Evolutionary conservation across 1,284 basidiomycete species (phyloP).

Genomic region (Omphalotus olearius): DNA sequence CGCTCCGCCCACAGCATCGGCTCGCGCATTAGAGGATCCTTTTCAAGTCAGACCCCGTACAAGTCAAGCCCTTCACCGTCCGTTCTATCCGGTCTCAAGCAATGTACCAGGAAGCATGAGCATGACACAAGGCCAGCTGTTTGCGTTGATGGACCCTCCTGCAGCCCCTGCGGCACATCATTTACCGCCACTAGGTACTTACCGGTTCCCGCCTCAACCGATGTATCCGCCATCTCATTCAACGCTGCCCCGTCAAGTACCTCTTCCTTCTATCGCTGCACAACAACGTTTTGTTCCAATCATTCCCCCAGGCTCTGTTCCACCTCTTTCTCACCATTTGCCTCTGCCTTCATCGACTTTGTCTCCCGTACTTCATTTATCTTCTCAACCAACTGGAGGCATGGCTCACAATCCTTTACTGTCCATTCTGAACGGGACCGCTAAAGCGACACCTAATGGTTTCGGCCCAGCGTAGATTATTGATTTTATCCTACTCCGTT

Average conservation of each 20-base stretch:
- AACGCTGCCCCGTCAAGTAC: constrained; percentile 13
- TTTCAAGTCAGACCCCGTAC: constrained; percentile 59
- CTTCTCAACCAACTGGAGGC: not conserved
- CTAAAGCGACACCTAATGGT: not conserved
- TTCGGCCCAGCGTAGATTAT: constrained; percentile 15
- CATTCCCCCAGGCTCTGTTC: constrained; percentile 1
- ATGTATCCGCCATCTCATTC: constrained; percentile 14
- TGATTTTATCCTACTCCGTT: not conserved
- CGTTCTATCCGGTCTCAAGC: constrained; percentile 25
- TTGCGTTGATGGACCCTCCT: constrained; percentile 34
- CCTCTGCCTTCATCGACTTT: constrained; percentile 5
- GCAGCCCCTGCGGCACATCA: constrained; percentile 8
- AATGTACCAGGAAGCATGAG: constrained; percentile 32
- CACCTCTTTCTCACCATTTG: constrained; percentile 7
- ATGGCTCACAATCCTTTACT: constrained; percentile 22
- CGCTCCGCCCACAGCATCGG: constrained; percentile 15
- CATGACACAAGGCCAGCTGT: constrained; percentile 51
- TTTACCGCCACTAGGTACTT: constrained; percentile 13
- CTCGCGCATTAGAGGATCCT: constrained; percentile 31
- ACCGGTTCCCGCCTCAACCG: constrained; percentile 12
- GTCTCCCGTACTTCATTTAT: constrained; percentile 3
- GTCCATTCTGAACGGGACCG: constrained; percentile 26
- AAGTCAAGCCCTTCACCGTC: constrained; percentile 45
- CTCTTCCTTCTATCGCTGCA: constrained; percentile 16
- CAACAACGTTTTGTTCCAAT: constrained; percentile 11